Conservation (phyloP, 176 grass and related monocot species). For the Elaeis guineensis region DNA sequence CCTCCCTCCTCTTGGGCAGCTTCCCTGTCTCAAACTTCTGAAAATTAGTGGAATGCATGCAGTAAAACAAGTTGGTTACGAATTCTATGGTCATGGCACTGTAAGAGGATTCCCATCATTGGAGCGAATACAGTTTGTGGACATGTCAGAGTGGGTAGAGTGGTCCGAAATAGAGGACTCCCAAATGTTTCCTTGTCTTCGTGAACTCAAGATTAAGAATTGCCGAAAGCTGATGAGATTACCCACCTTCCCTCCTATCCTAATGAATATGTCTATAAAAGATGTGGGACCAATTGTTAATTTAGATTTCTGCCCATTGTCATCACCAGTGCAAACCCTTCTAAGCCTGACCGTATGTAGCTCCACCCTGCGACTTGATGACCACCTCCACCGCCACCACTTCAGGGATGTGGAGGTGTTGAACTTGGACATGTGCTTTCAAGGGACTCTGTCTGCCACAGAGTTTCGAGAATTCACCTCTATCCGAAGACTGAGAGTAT, state of each 20-base stretch:
- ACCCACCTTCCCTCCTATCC: background rate
- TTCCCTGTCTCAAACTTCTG: background rate
- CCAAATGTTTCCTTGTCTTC: conserved; percentile 1
- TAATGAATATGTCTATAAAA: background rate
- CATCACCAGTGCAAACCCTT: background rate
- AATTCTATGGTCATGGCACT: background rate
- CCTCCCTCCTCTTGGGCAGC: conserved; percentile 1
- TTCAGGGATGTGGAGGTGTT: conserved; percentile 1
- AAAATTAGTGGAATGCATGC: background rate
- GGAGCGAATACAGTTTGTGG: background rate
- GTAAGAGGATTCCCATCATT: background rate
- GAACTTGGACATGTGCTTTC: background rate
- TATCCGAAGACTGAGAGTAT: background rate
- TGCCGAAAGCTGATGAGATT: background rate
- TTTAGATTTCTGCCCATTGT: background rate
- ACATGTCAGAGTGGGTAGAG: background rate
- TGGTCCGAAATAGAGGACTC: background rate
- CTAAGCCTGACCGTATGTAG: background rate
- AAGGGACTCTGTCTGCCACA: background rate
- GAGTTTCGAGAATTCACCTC: conserved; percentile 2
- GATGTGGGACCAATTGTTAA: background rate
- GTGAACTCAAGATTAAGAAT: background rate
- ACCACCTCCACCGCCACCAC: background rate
- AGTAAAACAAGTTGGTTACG: background rate
- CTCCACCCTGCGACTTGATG: background rate